phyloP scores from a whole-genome alignment of 441 rosid genomes.

The Euphorbia schlechtendalii region DNA sequence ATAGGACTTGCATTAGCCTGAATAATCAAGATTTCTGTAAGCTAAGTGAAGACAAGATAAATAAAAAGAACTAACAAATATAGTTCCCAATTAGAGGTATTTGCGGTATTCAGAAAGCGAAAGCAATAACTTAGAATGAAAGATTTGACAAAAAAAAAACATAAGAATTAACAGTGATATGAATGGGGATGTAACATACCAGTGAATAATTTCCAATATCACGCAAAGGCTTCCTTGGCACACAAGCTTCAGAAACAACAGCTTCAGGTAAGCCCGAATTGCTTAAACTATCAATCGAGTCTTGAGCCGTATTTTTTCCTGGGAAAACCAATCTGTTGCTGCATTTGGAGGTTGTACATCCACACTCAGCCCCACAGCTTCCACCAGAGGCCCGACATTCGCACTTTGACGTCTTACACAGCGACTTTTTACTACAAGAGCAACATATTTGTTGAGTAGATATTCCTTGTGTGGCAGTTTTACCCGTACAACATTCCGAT shows the following conservation, averaged over 20 bases:
- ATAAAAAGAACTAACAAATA: background rate
- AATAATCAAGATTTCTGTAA: constrained; percentile 12
- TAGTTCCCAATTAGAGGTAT: background rate
- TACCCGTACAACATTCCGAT: constrained; percentile 32
- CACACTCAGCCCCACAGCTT: constrained; percentile 58
- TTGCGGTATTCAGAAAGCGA: background rate
- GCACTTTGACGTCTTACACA: constrained; percentile 72
- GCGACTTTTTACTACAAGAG: constrained; percentile 68
- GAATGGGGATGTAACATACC: constrained; percentile 33
- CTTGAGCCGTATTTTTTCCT: constrained; percentile 15
- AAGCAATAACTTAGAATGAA: background rate
- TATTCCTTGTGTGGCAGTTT: constrained; percentile 21
- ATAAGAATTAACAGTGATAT: background rate
- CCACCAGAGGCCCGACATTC: constrained; percentile 57
- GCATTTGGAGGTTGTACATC: constrained; percentile 65
- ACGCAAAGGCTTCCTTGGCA: constrained; percentile 47
- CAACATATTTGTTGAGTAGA: constrained; percentile 43
- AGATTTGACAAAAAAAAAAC: background rate
- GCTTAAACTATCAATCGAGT: constrained; percentile 14
- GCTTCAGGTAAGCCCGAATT: constrained; percentile 23
- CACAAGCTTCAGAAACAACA: constrained; percentile 22
- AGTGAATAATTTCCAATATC: constrained; percentile 60
- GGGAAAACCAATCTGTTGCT: constrained; percentile 42
- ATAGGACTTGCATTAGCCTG: constrained; percentile 28
- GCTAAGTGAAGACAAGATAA: background rate